Base-by-base conservation (phyloP, 2,329 filamentous ascomycete genomes). In the Aspergillus sclerotialis region DNA sequence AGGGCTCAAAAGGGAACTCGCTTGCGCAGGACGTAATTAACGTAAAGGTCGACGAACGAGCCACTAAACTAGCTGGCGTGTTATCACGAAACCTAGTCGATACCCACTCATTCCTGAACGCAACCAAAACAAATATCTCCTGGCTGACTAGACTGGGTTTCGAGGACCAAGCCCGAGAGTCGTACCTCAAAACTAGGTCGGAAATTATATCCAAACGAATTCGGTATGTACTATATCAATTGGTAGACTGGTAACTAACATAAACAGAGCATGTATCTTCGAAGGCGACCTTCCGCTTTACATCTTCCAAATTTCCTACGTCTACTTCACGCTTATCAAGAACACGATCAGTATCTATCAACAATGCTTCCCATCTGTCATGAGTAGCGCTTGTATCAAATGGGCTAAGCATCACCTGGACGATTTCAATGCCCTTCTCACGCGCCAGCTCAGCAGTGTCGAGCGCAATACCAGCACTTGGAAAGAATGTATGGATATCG, bases 361-460 rank as follows among this genome's bases (percentile, higher is more conserved):
- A 68, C 63, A 65, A 34, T 94, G 87, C 58, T 96, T 96, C 56
- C 82, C 88, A 8, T 75, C 85, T 16, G 72, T 80, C 10, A 86
- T 92, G 69, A 93, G 92, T 75, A 94, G 87, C 52, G 88, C 89
- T 0, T 94, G 88, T 50, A 90, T 98, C 50, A 93, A 90, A 56
- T 98, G 92, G 92, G 89, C 88, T n/a, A 96, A 95, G 62, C 83
- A 92, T 49, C 81, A 94, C 56, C 79, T 96, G 2, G 89, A 95
- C 49, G 80, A 80, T 2, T 96, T 96, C 69, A 96, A 95, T 52
- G 73, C 72, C 29, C 79, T 92, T 32, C 69, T 98, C 24, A 78
- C 75, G 23, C 73, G 90, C 39, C 92, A 96, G 63, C 68, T 98
- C 41, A 93, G 87, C 63, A 88, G 84, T 55, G 84, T 92, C 2